Conservation (phyloP, 2,329 filamentous ascomycete species). For the Tolypocladium endophyticum region DNA sequence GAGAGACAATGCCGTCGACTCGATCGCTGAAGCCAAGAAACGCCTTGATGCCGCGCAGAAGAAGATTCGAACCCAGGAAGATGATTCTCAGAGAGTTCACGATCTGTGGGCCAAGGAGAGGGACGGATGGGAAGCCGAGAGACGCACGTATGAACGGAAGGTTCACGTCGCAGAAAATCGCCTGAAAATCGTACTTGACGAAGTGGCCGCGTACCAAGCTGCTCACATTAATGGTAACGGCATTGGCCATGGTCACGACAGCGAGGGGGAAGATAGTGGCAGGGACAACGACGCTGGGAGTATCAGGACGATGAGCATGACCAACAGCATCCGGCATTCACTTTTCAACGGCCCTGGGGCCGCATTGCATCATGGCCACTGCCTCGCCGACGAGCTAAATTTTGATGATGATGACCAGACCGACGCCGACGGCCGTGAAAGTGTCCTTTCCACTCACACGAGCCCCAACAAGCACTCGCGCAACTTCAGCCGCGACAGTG, state of each 20-base stretch:
- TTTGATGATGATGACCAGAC: slow-evolving; percentile 67
- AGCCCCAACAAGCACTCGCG: slow-evolving; percentile 36
- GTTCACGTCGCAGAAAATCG: slow-evolving; percentile 84
- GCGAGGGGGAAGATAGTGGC: slow-evolving; percentile 49
- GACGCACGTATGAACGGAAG: slow-evolving; percentile 70
- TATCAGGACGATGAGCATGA: slow-evolving; percentile 59
- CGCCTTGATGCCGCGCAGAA: slow-evolving; percentile 71
- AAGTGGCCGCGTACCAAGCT: slow-evolving; percentile 63
- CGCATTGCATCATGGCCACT: slow-evolving; percentile 48
- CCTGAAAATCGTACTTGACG: slow-evolving; percentile 73
- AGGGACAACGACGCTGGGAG: slow-evolving; percentile 64
- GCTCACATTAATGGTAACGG: slow-evolving; percentile 31
- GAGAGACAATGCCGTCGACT: slow-evolving; percentile 72
- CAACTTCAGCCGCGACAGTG: slow-evolving; percentile 47
- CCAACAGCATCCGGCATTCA: slow-evolving; percentile 65
- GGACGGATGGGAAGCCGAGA: slow-evolving; percentile 74
- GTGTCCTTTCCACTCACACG: slow-evolving; percentile 38
- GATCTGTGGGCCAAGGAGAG: slow-evolving; percentile 77
- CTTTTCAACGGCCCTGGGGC: slow-evolving; percentile 41
- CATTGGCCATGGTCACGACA: slow-evolving; percentile 32
- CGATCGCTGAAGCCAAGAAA: slow-evolving; percentile 59
- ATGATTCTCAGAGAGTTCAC: slow-evolving; percentile 70
- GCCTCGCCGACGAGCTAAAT: slow-evolving; percentile 82
- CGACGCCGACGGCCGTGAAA: slow-evolving; percentile 60
- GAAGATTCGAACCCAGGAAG: slow-evolving; percentile 67